Conservation (phyloP, 2,329 filamentous ascomycete species). For the Graphilbum fragrans region DNA sequence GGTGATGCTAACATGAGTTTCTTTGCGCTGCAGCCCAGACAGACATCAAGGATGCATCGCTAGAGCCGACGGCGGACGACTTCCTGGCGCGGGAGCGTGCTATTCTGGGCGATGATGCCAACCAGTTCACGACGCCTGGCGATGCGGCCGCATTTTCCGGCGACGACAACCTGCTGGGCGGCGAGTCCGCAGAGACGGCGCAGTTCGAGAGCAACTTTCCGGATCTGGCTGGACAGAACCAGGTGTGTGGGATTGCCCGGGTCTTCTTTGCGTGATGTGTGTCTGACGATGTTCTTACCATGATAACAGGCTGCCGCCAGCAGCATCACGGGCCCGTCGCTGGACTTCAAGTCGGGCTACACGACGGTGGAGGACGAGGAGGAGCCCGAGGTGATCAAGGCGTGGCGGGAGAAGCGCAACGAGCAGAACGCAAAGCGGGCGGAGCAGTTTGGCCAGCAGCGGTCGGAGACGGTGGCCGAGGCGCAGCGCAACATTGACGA, state of each 20-base stretch:
- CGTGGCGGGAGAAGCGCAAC: slow-evolving; percentile 88
- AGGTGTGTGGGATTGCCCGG: slow-evolving; percentile 38
- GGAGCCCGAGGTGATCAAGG: slow-evolving; percentile 77
- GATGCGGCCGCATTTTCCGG: slow-evolving; percentile 39
- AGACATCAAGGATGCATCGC: slow-evolving; percentile 44
- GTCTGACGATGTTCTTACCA: not conserved
- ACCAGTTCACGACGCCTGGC: slow-evolving; percentile 71
- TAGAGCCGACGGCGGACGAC: slow-evolving; percentile 56
- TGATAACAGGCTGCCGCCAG: not conserved
- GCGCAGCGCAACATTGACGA: slow-evolving; percentile 94
- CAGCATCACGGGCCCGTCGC: slow-evolving; percentile 67
- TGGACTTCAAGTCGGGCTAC: slow-evolving; percentile 51
- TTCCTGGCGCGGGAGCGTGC: slow-evolving; percentile 90
- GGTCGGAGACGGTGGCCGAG: slow-evolving; percentile 74
- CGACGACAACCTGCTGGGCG: slow-evolving; percentile 60
- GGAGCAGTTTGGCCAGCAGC: slow-evolving; percentile 71
- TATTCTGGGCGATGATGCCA: slow-evolving; percentile 80
- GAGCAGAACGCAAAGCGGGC: slow-evolving; percentile 72
- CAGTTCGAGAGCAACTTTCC: slow-evolving; percentile 86
- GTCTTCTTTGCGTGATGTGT: not conserved
- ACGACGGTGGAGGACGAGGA: slow-evolving; percentile 54
- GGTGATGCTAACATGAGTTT: slow-evolving; percentile 6
- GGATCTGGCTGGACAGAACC: slow-evolving; percentile 55
- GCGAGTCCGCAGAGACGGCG: slow-evolving; percentile 32
- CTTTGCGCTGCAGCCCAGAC: slow-evolving; percentile 46